Conservation (phyloP, 257 asterid species). For the Capsicum baccatum region DNA sequence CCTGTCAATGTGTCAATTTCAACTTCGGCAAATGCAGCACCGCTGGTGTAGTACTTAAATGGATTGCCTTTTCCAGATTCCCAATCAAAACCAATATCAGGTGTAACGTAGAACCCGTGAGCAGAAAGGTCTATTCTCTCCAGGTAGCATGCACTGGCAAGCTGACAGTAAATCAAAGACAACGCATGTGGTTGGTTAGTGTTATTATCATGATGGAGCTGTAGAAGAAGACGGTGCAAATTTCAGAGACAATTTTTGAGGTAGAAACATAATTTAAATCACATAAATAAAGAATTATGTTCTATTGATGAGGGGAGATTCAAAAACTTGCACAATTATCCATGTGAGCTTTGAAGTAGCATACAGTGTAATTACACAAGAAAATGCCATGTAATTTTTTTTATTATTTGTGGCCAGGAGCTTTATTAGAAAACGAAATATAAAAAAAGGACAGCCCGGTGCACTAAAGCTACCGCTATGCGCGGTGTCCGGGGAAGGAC, state of each 20-base stretch:
- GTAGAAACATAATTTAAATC: not conserved
- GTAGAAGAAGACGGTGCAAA: not conserved
- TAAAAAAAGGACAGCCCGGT: not conserved
- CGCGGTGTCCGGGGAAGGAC: too few species aligned
- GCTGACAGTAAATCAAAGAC: conserved; percentile 53
- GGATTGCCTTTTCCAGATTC: conserved; percentile 70
- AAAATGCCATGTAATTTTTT: not conserved
- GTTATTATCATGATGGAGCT: not conserved
- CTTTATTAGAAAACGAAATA: not conserved
- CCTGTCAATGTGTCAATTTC: conserved; percentile 93
- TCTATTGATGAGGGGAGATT: not conserved
- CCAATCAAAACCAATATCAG: conserved; percentile 89
- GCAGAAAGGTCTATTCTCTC: conserved; percentile 95
- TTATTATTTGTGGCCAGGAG: not conserved
- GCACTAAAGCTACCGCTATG: too few species aligned
- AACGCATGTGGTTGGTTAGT: conserved; percentile 15
- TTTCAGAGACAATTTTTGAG: not conserved
- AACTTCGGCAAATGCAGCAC: conserved; percentile 93
- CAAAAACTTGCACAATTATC: not conserved
- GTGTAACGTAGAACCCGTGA: conserved; percentile 84
- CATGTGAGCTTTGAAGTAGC: not conserved
- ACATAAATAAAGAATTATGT: conserved; percentile 15
- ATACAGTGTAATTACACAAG: not conserved
- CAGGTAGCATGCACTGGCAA: conserved; percentile 77
- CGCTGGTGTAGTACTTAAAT: conserved; percentile 82